Conservation (phyloP, 2,329 filamentous ascomycete genomes). For the Epichloe sp. region DNA sequence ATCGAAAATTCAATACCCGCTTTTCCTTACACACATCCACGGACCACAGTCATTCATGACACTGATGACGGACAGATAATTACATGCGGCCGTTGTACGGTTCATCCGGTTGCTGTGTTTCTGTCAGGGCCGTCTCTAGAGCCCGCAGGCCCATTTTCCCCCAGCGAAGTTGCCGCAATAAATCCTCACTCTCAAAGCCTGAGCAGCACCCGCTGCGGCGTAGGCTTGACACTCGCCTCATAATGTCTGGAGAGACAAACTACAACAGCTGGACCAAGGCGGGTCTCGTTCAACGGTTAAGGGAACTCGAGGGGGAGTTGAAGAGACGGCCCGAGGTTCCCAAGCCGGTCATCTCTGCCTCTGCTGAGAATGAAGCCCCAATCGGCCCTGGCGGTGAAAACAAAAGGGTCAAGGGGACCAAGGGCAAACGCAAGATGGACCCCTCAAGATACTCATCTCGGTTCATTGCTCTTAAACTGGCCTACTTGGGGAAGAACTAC, state of each 20-base stretch:
- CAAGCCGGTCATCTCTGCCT: slow-evolving; percentile 17
- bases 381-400: neutral
- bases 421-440: slow-evolving; percentile 50
- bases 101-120: slow-evolving; percentile 14
- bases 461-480: slow-evolving; percentile 81
- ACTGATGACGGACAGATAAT: neutral
- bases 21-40: neutral
- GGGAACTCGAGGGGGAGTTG: slow-evolving; percentile 52
- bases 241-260: slow-evolving; percentile 22
- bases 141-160: slow-evolving; percentile 1
- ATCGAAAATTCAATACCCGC: slow-evolving; percentile 1
- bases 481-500: slow-evolving; percentile 83
- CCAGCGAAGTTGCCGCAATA: neutral
- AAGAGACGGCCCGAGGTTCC: slow-evolving; percentile 26
- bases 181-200: slow-evolving; percentile 6
- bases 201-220: neutral
- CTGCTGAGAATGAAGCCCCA: neutral
- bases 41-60: neutral
- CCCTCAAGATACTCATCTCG: slow-evolving; percentile 70
- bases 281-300: slow-evolving; percentile 55
- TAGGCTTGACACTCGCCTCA: slow-evolving; percentile 4
- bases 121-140: slow-evolving; percentile 10
- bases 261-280: slow-evolving; percentile 58
- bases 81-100: slow-evolving; percentile 17
- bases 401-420: slow-evolving; percentile 21